These are phyloP conservation scores for Colletotrichum sp. DNA, from an alignment of 2,329 filamentous ascomycete genomes.

Conservation along the genomic window DNA sequence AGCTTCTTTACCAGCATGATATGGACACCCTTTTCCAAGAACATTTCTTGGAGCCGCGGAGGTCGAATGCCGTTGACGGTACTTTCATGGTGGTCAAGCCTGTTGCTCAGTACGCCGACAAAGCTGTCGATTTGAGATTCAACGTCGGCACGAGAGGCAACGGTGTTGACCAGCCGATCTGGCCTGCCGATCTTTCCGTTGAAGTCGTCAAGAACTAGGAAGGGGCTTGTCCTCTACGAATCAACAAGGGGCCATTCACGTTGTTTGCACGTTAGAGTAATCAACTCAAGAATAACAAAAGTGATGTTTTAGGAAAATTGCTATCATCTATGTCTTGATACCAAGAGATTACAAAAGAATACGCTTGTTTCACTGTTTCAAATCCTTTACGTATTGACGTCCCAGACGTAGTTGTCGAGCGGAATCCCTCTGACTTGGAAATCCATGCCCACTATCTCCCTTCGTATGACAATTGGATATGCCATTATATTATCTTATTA, in stretches of 20 bases:
- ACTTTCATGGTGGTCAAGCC: constrained; percentile 44
- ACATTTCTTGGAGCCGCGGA: constrained; percentile 48
- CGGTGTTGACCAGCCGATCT: constrained; percentile 47
- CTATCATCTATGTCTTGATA: not conserved
- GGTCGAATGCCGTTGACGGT: constrained; percentile 17
- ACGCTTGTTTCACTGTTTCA: not conserved
- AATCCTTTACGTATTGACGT: not conserved
- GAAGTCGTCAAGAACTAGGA: constrained; percentile 31
- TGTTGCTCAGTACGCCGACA: constrained; percentile 39
- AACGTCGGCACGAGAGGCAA: constrained; percentile 55
- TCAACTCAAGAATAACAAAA: not conserved
- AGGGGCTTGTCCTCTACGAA: not conserved
- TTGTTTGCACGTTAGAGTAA: not conserved
- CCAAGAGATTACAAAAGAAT: not conserved
- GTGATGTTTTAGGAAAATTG: not conserved
- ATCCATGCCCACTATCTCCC: rapidly evolving
- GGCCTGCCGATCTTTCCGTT: constrained; percentile 45
- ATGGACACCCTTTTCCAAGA: constrained; percentile 44
- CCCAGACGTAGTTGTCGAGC: rapidly evolving
- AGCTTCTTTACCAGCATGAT: constrained; percentile 42
- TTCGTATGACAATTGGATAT: not conserved
- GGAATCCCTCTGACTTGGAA: not conserved
- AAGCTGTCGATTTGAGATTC: constrained; percentile 41
- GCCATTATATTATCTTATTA: not conserved
- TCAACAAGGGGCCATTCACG: rapidly evolving